phyloP scores from a whole-genome alignment of 1,284 basidiomycete genomes.

The Blastosporella zonata region DNA sequence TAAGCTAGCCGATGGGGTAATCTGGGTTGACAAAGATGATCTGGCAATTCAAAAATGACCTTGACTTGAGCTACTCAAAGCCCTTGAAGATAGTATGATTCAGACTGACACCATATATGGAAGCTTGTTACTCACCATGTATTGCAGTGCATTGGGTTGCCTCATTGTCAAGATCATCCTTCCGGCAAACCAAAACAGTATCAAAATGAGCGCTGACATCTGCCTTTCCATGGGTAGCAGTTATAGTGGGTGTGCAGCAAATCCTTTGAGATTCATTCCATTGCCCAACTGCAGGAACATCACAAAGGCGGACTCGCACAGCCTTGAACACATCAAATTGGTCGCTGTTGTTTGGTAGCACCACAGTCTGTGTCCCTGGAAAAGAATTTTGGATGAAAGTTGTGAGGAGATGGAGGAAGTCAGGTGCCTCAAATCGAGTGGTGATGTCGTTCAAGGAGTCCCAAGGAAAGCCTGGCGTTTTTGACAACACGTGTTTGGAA shows the following conservation, averaged over 20 bases:
- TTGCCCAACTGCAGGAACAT: conserved; percentile 6
- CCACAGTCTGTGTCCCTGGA: neutral
- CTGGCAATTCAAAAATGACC: no score
- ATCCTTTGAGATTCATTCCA: neutral
- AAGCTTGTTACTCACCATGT: neutral
- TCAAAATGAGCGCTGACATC: neutral
- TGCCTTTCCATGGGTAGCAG: neutral
- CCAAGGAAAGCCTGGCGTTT: conserved; percentile 4
- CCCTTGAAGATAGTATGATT: neutral
- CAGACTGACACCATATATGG: neutral
- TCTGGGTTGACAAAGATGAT: no score
- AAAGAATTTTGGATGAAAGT: conserved; percentile 1
- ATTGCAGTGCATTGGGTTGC: neutral
- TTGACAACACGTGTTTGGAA: neutral
- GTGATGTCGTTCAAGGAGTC: neutral
- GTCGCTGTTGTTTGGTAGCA: conserved; percentile 4
- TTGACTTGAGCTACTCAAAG: no score
- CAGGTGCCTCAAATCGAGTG: neutral
- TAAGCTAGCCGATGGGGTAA: no score
- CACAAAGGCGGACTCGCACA: neutral
- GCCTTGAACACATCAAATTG: conserved; percentile 6
- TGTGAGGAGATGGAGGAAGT: conserved; percentile 2
- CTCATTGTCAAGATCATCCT: neutral
- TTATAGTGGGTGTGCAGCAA: neutral
- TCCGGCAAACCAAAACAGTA: neutral